phyloP scores from a whole-genome alignment of 1,284 basidiomycete genomes.

The Ustilago esculenta region DNA sequence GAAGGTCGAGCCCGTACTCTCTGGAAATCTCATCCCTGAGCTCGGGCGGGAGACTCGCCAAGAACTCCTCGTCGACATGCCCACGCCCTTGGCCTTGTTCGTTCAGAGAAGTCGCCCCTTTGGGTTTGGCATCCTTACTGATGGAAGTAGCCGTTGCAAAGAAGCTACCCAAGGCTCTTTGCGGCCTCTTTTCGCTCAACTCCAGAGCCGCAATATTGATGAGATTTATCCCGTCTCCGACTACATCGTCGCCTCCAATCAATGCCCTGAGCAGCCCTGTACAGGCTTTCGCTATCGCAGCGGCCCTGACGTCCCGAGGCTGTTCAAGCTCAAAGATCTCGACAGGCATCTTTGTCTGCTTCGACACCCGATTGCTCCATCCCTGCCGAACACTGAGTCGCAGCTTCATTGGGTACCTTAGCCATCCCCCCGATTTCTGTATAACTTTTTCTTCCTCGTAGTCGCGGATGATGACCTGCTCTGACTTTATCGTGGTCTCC shows the following conservation, averaged over 20 bases:
- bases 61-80: slow-evolving; percentile 36
- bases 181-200: slow-evolving; percentile 37
- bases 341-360: slow-evolving; percentile 54
- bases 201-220: slow-evolving; percentile 61
- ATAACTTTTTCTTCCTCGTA: slow-evolving; percentile 9
- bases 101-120: background rate
- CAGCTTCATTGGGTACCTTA: slow-evolving; percentile 54
- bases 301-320: slow-evolving; percentile 14
- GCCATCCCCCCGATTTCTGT: slow-evolving; percentile 20
- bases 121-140: background rate
- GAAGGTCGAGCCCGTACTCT: slow-evolving; percentile 43
- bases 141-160: slow-evolving; percentile 5
- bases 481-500: slow-evolving; percentile 19
- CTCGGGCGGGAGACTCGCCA: slow-evolving; percentile 44
- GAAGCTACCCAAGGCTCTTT: slow-evolving; percentile 41
- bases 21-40: slow-evolving; percentile 44
- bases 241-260: slow-evolving; percentile 44
- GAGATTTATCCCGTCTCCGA: slow-evolving; percentile 48
- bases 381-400: slow-evolving; percentile 49
- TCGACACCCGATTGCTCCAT: slow-evolving; percentile 47
- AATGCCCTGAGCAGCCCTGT: slow-evolving; percentile 26
- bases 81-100: background rate
- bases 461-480: slow-evolving; percentile 29
- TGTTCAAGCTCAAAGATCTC: slow-evolving; percentile 51
- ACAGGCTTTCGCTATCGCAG: slow-evolving; percentile 34